Evolutionary conservation across 768 basidiomycete species (phyloP).

Genomic region (Suillus sp.): DNA sequence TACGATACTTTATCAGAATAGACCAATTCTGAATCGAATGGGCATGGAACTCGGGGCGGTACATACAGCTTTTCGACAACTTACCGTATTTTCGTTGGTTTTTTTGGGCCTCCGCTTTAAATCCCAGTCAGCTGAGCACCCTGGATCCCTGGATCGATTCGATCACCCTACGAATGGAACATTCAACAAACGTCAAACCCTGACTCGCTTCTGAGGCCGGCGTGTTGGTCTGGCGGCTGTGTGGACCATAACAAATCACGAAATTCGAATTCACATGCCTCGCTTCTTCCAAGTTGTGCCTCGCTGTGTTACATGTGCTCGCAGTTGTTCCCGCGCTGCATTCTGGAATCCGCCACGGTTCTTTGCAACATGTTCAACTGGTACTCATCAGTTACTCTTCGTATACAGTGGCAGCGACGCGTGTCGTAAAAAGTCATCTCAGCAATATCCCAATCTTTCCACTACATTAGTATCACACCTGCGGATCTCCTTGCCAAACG

Average conservation of each 20-base stretch:
- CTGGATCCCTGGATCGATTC: no score
- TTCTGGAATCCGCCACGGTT: no score
- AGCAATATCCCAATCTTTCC: no score
- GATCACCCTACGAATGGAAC: no score
- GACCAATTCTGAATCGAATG: neutral
- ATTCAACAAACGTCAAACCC: no score
- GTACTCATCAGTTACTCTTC: neutral
- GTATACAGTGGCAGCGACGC: neutral
- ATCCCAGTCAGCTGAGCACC: no score
- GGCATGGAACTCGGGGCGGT: no score
- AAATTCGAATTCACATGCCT: neutral
- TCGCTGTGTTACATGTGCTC: no score
- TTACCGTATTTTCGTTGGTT: neutral
- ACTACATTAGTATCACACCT: no score
- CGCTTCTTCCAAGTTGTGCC: neutral
- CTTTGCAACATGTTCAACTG: neutral
- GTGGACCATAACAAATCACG: neutral
- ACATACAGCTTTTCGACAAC: neutral
- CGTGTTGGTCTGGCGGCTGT: neutral
- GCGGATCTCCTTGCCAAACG: neutral
- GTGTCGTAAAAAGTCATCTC: neutral
- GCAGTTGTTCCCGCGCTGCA: neutral
- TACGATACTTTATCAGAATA: neutral
- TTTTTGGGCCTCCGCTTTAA: neutral
- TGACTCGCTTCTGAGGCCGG: neutral